Evolutionary conservation across 1,284 basidiomycete species (phyloP), one percentile per base, ranked within the genome.

Genomic region (Fereydounia khargensis): DNA sequence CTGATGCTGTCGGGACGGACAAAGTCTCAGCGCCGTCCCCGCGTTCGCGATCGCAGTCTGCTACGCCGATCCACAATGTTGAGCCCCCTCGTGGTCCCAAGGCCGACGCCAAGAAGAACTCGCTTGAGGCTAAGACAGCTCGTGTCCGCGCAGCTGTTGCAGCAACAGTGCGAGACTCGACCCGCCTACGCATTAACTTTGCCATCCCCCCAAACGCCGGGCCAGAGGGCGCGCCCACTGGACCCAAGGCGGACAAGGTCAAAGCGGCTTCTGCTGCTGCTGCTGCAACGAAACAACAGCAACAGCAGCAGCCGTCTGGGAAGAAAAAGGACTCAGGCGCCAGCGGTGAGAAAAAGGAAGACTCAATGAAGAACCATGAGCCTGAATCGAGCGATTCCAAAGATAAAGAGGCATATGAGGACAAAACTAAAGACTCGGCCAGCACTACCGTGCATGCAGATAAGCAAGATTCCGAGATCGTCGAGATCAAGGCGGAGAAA

Each of bases 161-260:
- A 30, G 28, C 11, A 4, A 6, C 28, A 16, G 6, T 50, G 11
- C 47, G 56, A 13, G 51, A 54, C 4, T 53, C 52, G 17, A 54
- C 48, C 14, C 57, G 61, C 19, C 45, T 65, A 9, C 58, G 62
- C 13, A 39, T 65, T 18, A 56, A 43, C 27, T 65, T 65, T 39
- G 53, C 53, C 28, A 46, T 58, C 16, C 49, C 52, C 38, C 44
- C 46, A n/a, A 61, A 54, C 36, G 38, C 49, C 6, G 53, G 43
- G 5, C 58, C 49, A 14, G 56, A 56, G 16, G 49, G 62, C 14
- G 61, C 49, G 18, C 53, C 57, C 0, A 58, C 53, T 10, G 62
- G 54, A n/a, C 57, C 61, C 2, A 61, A 54, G 31, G 39, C 43
- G 7, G 36, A 45, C 21, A 31, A 55, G 36, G 28, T 23, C n/a